Evolutionary conservation across 441 rosid species (phyloP).

Genomic region (Pelargonium fulgidum): DNA sequence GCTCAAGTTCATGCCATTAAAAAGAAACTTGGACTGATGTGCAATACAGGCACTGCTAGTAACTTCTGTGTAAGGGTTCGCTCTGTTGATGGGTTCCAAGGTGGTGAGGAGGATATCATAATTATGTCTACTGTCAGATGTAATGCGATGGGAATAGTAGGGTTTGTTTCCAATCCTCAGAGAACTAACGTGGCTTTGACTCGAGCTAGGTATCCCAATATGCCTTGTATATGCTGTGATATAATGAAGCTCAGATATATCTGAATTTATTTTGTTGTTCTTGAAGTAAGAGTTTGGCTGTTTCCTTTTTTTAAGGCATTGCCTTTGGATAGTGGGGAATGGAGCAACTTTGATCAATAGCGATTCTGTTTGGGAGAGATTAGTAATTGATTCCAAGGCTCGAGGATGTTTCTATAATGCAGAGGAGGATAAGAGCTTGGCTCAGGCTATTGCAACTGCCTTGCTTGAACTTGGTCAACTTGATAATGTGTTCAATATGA

Average conservation of each 20-base stretch:
- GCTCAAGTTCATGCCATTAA: conserved; percentile 46
- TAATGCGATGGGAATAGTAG: conserved; percentile 30
- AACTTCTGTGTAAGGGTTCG: conserved; percentile 31
- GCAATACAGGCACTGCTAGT: conserved; percentile 8
- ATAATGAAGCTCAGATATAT: not conserved
- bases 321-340: conserved; percentile 48
- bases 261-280: not conserved
- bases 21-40: conserved; percentile 28
- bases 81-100: conserved; percentile 52
- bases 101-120: conserved; percentile 43
- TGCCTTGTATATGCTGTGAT: conserved; percentile 1
- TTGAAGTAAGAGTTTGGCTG: too few species aligned
- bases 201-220: conserved; percentile 30
- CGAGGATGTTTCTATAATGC: conserved; percentile 38
- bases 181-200: conserved; percentile 43
- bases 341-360: conserved; percentile 31
- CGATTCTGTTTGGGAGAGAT: conserved; percentile 32
- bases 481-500: conserved; percentile 19
- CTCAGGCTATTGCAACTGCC: conserved; percentile 21
- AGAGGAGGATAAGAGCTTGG: conserved; percentile 32
- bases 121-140: conserved; percentile 49
- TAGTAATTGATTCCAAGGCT: conserved; percentile 36
- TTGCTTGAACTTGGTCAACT: conserved; percentile 22
- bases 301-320: conserved; percentile 19
- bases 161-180: conserved; percentile 35